Conservation (phyloP, 257 asterid genomes). For the Euphrasia confusa region DNA sequence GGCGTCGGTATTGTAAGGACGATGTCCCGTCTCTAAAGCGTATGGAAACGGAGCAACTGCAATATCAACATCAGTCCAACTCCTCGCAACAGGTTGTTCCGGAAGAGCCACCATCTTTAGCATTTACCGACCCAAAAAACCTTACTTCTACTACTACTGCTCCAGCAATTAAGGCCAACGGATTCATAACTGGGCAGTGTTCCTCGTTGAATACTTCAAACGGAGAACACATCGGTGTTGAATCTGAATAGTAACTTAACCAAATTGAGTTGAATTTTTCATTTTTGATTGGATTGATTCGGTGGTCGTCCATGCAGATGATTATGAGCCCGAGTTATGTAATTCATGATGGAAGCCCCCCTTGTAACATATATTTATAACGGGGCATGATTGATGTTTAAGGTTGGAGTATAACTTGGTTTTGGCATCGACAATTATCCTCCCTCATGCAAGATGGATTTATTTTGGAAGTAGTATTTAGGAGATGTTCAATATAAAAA, state of each 20-base stretch:
- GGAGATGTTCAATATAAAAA: slow-evolving; percentile 33
- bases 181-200: slow-evolving; percentile 34
- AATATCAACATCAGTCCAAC: slow-evolving; percentile 32
- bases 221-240: slow-evolving; percentile 36
- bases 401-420: slow-evolving; percentile 19
- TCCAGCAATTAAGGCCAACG: slow-evolving; percentile 48
- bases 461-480: slow-evolving; percentile 24
- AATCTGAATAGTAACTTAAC: slow-evolving; percentile 20
- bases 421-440: slow-evolving; percentile 25
- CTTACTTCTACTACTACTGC: slow-evolving; percentile 20
- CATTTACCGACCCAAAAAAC: slow-evolving; percentile 30
- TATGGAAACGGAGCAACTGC: slow-evolving; percentile 40
- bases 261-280: slow-evolving; percentile 18
- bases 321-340: not conserved
- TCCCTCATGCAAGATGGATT: slow-evolving; percentile 20
- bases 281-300: slow-evolving; percentile 9
- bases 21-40: slow-evolving; percentile 75
- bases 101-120: slow-evolving; percentile 31
- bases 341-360: slow-evolving; percentile 28
- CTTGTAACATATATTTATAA: slow-evolving; percentile 36
- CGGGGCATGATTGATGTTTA: slow-evolving; percentile 31
- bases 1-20: slow-evolving; percentile 77
- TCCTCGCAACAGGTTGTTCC: slow-evolving; percentile 26
- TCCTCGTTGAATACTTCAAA: slow-evolving; percentile 31
- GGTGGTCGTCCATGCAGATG: too few relatives aligned